Conservation (phyloP, 345 rosid genomes). For the Atalantia buxifolia region DNA sequence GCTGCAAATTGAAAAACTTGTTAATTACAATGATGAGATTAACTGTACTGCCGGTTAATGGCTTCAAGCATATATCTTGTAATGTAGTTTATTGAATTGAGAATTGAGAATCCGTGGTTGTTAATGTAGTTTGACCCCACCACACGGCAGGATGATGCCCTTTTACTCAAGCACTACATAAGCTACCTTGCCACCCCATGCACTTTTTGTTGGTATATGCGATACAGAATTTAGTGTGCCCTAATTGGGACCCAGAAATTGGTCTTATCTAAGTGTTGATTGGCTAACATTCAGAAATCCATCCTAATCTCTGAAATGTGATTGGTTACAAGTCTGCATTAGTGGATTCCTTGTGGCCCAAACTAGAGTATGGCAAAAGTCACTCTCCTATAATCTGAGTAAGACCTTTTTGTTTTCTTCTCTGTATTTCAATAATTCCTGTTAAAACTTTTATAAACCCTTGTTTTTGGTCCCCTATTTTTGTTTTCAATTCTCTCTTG, state of each 20-base stretch:
- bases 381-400: neutral
- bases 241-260: slow-evolving; percentile 23
- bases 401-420: slow-evolving; percentile 13
- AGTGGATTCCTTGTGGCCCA: slow-evolving; percentile 42
- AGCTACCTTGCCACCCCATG: neutral
- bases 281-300: slow-evolving; percentile 29
- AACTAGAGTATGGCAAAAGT: neutral
- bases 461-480: slow-evolving; percentile 26
- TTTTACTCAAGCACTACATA: neutral
- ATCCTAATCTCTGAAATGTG: slow-evolving; percentile 28
- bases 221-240: neutral
- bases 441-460: neutral
- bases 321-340: slow-evolving; percentile 31
- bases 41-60: neutral
- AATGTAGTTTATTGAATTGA: slow-evolving; percentile 5
- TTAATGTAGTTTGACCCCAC: no score
- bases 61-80: neutral
- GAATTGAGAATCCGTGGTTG: neutral
- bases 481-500: slow-evolving; percentile 2
- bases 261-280: slow-evolving; percentile 30
- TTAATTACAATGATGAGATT: neutral
- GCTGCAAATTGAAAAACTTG: neutral
- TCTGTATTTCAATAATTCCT: slow-evolving; percentile 19
- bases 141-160: neutral
- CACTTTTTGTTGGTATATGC: slow-evolving; percentile 6